Conservation (phyloP, 208 protist species). For the Crithidia bombi region DNA sequence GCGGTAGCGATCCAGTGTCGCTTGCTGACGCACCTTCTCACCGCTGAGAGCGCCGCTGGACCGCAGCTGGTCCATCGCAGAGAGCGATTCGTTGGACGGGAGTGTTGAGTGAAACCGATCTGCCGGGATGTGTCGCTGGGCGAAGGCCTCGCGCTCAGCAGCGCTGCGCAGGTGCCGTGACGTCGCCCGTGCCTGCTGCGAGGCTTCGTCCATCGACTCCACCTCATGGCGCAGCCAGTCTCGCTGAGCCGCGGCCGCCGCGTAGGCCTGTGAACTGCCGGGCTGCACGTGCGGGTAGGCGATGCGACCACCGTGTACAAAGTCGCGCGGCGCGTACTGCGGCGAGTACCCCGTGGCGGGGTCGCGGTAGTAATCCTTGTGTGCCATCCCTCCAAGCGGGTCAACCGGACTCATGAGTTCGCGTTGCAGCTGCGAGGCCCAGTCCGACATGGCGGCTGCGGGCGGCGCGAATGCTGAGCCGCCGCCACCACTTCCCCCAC, state of each 20-base stretch:
- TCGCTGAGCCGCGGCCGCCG: slow-evolving; percentile 50
- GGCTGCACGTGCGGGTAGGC: slow-evolving; percentile 62
- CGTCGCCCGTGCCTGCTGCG: slow-evolving; percentile 40
- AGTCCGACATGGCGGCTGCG: slow-evolving; percentile 32
- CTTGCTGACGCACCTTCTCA: slow-evolving; percentile 50
- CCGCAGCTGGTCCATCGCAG: slow-evolving; percentile 57
- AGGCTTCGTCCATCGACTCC: slow-evolving; percentile 20
- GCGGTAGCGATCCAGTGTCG: slow-evolving; percentile 58
- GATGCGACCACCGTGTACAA: slow-evolving; percentile 63
- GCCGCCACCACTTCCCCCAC: neutral
- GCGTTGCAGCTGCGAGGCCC: slow-evolving; percentile 73
- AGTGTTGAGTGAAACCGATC: slow-evolving; percentile 40
- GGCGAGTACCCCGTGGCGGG: slow-evolving; percentile 70
- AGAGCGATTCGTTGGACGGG: slow-evolving; percentile 36
- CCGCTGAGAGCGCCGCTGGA: slow-evolving; percentile 57
- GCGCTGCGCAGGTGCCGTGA: slow-evolving; percentile 37
- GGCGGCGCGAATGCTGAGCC: neutral
- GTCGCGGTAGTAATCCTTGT: slow-evolving; percentile 91
- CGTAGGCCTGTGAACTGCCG: slow-evolving; percentile 39
- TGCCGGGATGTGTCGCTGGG: slow-evolving; percentile 29
- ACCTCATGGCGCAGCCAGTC: slow-evolving; percentile 72
- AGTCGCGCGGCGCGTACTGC: slow-evolving; percentile 89
- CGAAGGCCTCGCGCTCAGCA: slow-evolving; percentile 47
- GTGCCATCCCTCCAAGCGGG: slow-evolving; percentile 74
- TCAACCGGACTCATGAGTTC: slow-evolving; percentile 77